phyloP scores from a whole-genome alignment of 805 yeast genomes.

The Diddensiella transvaalensis region DNA sequence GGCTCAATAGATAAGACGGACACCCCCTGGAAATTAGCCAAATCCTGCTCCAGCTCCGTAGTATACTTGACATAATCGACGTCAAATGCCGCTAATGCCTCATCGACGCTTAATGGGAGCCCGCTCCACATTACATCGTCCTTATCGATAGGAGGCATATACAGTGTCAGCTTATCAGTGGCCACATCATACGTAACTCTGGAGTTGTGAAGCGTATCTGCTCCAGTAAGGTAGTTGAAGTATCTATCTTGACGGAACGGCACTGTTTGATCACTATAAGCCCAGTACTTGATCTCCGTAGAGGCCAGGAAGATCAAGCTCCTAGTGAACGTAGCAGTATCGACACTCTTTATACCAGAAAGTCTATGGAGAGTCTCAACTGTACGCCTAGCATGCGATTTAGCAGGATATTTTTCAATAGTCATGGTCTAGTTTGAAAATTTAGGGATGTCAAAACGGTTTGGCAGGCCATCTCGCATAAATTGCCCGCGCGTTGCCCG shows the following conservation, averaged over 20 bases:
- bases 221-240: constrained; percentile 83
- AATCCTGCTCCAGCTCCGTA: constrained; percentile 41
- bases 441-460: too few relatives aligned
- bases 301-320: constrained; percentile 38
- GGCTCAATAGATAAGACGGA: constrained; percentile 27
- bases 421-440: constrained; percentile 10
- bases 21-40: constrained; percentile 11
- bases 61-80: constrained; percentile 77
- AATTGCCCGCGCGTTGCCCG: not conserved
- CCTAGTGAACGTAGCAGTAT: constrained; percentile 43
- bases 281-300: constrained; percentile 45
- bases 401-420: constrained; percentile 70
- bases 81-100: constrained; percentile 64
- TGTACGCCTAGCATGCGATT: constrained; percentile 54
- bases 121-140: constrained; percentile 99
- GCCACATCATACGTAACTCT: constrained; percentile 57
- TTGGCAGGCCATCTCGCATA: not conserved
- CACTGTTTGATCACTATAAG: constrained; percentile 74
- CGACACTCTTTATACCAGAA: constrained; percentile 34
- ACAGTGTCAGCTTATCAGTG: constrained; percentile 59
- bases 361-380: constrained; percentile 34
- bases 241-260: constrained; percentile 87
- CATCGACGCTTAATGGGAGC: constrained; percentile 63
- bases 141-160: constrained; percentile 75
- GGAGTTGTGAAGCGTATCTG: constrained; percentile 66